These are phyloP conservation scores for Blastosporella zonata DNA, from an alignment of 1,284 basidiomycete species.

Conservation along the genomic window DNA sequence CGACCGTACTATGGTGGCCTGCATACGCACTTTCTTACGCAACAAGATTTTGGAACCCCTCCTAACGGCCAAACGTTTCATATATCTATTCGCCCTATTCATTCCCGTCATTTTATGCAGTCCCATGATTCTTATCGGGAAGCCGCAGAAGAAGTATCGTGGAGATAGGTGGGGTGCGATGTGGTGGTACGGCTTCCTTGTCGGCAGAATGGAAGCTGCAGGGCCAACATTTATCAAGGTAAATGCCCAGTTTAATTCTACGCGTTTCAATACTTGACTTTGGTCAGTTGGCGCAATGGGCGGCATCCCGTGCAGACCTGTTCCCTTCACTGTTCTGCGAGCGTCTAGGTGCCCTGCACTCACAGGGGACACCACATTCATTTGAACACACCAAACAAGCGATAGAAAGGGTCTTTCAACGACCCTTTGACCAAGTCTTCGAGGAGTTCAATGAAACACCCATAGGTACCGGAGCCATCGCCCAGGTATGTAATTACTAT, in stretches of 20 bases:
- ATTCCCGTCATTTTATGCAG: conserved; percentile 81
- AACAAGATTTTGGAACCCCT: conserved; percentile 81
- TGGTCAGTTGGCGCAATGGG: conserved; percentile 92
- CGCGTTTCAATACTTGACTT: conserved; percentile 14
- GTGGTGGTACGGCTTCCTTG: conserved; percentile 95
- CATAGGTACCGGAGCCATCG: conserved; percentile 97
- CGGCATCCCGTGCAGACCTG: conserved; percentile 90
- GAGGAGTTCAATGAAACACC: conserved; percentile 86
- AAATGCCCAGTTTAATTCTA: conserved; percentile 19
- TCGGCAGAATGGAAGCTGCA: conserved; percentile 88
- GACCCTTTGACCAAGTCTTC: conserved; percentile 87
- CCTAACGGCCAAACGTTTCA: conserved; percentile 80
- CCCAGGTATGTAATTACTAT: conserved; percentile 62
- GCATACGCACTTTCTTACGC: conserved; percentile 45
- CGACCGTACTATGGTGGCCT: conserved; percentile 42
- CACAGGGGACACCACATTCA: conserved; percentile 83
- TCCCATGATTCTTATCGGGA: conserved; percentile 85
- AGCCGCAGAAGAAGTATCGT: conserved; percentile 46
- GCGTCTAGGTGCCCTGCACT: conserved; percentile 85
- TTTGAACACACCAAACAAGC: conserved; percentile 80
- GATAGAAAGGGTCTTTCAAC: conserved; percentile 83
- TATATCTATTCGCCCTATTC: conserved; percentile 84
- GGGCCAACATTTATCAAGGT: conserved; percentile 99
- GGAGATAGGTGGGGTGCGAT: conserved; percentile 83
- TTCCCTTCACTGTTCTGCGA: conserved; percentile 94